These are phyloP conservation scores for Bassia scoparia DNA, from an alignment of 148 eudicot genomes.

Conservation along the genomic window DNA sequence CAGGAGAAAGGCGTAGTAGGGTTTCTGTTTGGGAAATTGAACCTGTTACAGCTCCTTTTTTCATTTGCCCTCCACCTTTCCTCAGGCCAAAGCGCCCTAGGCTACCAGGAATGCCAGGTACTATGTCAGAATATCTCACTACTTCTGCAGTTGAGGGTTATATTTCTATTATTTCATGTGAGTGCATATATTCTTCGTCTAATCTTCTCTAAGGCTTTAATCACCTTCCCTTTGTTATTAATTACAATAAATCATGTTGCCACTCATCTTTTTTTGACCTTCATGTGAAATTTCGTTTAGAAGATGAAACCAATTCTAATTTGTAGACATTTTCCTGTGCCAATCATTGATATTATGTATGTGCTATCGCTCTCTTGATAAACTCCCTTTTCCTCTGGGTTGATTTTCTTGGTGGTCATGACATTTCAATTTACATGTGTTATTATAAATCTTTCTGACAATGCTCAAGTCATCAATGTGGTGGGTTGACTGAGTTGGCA, in stretches of 20 bases:
- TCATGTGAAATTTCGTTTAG: not conserved
- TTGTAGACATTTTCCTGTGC: not conserved
- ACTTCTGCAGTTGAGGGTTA: not conserved
- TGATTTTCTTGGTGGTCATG: not conserved
- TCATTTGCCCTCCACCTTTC: constrained; percentile 88
- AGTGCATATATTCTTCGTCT: not conserved
- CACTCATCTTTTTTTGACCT: not conserved
- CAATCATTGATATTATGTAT: not conserved
- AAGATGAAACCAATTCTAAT: not conserved
- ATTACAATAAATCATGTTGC: not conserved
- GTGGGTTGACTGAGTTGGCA: not conserved
- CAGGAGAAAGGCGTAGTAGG: constrained; percentile 87
- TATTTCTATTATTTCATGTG: not conserved
- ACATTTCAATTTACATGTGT: not conserved
- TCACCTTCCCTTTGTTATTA: not conserved
- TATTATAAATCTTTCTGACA: not conserved
- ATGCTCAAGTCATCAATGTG: not conserved
- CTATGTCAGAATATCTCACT: not conserved
- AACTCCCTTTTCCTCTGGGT: not conserved
- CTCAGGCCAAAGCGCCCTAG: constrained; percentile 79
- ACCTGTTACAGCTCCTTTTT: constrained; percentile 95
- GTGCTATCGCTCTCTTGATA: not conserved
- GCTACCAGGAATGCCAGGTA: constrained; percentile 89
- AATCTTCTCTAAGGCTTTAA: not conserved
- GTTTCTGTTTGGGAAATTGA: constrained; percentile 97